Evolutionary conservation across 768 basidiomycete species (phyloP).

Genomic region (Tulasnella sp.): DNA sequence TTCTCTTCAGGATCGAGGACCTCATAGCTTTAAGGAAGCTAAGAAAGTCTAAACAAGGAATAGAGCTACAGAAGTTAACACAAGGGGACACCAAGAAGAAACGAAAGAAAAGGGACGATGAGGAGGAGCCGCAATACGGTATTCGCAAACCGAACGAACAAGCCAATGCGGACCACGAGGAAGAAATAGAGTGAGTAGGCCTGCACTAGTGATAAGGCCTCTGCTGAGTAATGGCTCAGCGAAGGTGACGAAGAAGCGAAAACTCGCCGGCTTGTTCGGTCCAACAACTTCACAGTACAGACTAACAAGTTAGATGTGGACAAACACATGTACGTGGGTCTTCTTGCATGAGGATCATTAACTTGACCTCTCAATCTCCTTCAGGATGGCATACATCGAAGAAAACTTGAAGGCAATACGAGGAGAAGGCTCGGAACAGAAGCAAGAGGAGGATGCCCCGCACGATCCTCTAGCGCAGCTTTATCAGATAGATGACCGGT

Average conservation of each 20-base stretch:
- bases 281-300: conserved; percentile 96
- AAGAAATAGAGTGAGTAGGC: conserved; percentile 59
- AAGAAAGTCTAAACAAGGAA: conserved; percentile 73
- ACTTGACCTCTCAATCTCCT: neutral
- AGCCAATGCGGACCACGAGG: conserved; percentile 42
- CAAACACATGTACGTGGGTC: conserved; percentile 84
- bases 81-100: conserved; percentile 75
- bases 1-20: conserved; percentile 61
- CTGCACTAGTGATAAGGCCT: conserved; percentile 19
- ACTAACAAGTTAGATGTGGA: conserved; percentile 96
- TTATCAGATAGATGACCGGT: conserved; percentile 64
- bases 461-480: conserved; percentile 79
- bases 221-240: conserved; percentile 17
- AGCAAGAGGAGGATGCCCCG: conserved; percentile 47
- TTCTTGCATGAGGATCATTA: neutral
- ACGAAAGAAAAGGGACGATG: conserved; percentile 60
- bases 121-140: conserved; percentile 34
- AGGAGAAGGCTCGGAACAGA: conserved; percentile 54
- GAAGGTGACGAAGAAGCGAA: conserved; percentile 64
- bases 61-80: conserved; percentile 81
- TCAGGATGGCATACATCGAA: conserved; percentile 98
- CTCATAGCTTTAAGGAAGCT: conserved; percentile 83
- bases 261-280: conserved; percentile 71
- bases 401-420: conserved; percentile 82
- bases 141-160: conserved; percentile 45